Evolutionary conservation across 495 filamentous ascomycete species (phyloP).

Genomic region (Talaromyces borbonicus): DNA sequence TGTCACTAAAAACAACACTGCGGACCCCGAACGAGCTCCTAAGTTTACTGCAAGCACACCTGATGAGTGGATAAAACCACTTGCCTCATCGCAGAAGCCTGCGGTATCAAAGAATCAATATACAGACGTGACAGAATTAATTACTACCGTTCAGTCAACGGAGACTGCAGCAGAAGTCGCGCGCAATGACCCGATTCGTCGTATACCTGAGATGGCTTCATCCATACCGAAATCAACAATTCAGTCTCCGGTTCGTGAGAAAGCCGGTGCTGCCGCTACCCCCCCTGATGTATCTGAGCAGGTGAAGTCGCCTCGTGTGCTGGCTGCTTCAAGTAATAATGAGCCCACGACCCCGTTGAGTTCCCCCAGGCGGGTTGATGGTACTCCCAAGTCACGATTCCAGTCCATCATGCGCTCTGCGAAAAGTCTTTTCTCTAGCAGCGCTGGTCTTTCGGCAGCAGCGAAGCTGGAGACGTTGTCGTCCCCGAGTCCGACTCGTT

Average conservation of each 20-base stretch:
- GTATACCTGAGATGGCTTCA: constrained; percentile 1
- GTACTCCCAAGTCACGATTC: constrained; percentile 77
- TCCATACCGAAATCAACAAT: not conserved
- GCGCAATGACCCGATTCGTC: constrained; percentile 2
- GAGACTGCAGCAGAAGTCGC: not conserved
- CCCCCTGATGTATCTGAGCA: constrained; percentile 36
- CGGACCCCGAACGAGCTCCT: constrained; percentile 19
- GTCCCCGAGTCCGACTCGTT: constrained; percentile 24
- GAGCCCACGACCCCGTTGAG: constrained; percentile 57
- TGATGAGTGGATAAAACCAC: constrained; percentile 69
- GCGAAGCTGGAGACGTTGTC: constrained; percentile 54
- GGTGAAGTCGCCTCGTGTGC: not conserved
- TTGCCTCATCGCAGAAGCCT: constrained; percentile 36
- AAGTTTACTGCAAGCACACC: constrained; percentile 9
- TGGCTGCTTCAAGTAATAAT: constrained; percentile 21
- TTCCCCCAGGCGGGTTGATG: constrained; percentile 65
- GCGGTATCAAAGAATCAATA: constrained; percentile 46
- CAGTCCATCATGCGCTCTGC: constrained; percentile 82
- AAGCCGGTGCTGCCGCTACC: constrained; percentile 43
- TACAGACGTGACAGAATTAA: constrained; percentile 49
- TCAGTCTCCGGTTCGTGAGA: constrained; percentile 32
- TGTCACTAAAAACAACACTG: constrained; percentile 23
- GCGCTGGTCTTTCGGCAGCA: constrained; percentile 67
- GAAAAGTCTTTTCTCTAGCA: constrained; percentile 71
- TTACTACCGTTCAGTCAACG: constrained; percentile 7